These are phyloP conservation scores for Heliamphora pulchella DNA, from an alignment of 179 eudicot species.

Conservation along the genomic window DNA sequence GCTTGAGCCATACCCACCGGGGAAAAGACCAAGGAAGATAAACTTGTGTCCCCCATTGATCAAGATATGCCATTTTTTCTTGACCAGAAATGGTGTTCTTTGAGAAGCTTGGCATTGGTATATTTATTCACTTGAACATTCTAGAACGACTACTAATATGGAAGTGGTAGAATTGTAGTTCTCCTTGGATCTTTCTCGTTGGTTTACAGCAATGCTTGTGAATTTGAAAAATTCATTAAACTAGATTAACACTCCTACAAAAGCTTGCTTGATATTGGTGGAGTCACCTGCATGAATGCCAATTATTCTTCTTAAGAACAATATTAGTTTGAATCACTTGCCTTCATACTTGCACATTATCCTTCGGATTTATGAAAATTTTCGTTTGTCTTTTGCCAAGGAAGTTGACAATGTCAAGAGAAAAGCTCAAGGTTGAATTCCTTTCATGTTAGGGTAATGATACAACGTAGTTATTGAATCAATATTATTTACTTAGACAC, in stretches of 20 bases:
- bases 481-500: no score
- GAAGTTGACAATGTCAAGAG: background rate
- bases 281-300: no score
- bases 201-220: background rate
- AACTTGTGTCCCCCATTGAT: background rate
- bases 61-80: background rate
- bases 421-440: background rate
- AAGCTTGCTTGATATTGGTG: background rate
- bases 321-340: background rate
- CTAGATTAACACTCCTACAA: background rate
- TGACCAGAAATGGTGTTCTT: background rate
- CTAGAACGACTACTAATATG: background rate
- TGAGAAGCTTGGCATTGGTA: background rate
- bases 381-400: background rate
- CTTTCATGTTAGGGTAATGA: background rate
- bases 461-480: background rate
- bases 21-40: background rate
- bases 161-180: background rate
- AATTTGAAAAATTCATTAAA: background rate
- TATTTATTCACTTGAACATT: background rate
- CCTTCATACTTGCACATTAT: no score
- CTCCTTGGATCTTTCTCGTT: background rate
- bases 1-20: background rate
- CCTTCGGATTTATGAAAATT: background rate
- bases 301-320: background rate